A percentile compares a stretch with the other conserved stretches of the same genome.
phyloP scores from a whole-genome alignment of 495 filamentous ascomycete species.

The Podospora appendiculata region DNA sequence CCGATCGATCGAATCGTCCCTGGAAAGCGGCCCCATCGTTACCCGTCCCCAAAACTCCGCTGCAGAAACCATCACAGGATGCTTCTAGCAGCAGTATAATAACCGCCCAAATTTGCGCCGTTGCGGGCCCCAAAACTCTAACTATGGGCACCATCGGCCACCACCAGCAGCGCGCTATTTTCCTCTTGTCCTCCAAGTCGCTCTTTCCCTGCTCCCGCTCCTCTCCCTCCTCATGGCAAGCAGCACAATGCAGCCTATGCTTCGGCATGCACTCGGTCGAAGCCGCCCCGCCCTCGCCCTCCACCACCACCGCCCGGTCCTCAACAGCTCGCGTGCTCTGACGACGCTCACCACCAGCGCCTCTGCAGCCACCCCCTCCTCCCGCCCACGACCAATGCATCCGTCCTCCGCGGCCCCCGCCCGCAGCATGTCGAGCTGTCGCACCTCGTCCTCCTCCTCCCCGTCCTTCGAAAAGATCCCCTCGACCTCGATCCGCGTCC shows the following conservation, averaged over 20 bases:
- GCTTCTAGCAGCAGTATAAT: constrained; percentile 9
- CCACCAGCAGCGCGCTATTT: neutral
- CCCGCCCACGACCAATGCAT: neutral
- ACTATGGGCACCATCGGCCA: neutral
- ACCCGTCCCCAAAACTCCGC: constrained; percentile 34
- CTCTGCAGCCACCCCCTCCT: neutral
- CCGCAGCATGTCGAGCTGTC: constrained; percentile 23
- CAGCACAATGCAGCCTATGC: constrained; percentile 10
- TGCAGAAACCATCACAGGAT: constrained; percentile 42
- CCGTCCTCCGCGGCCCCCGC: neutral
- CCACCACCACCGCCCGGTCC: constrained; percentile 9
- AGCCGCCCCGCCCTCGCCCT: neutral
- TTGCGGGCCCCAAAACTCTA: neutral
- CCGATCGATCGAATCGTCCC: no score
- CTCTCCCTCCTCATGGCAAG: neutral
- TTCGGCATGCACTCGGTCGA: constrained; percentile 9
- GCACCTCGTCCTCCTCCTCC: neutral
- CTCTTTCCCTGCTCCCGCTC: neutral
- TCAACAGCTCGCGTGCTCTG: constrained; percentile 20
- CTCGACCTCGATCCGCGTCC: constrained; percentile 57
- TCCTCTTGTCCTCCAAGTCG: neutral
- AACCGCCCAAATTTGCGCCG: neutral
- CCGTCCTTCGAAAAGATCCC: constrained; percentile 34
- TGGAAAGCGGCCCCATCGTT: neutral
- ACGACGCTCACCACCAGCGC: neutral